These are phyloP conservation scores for Scenedesmus sp. DNA, from an alignment of 163 green algal species.

Conservation along the genomic window DNA sequence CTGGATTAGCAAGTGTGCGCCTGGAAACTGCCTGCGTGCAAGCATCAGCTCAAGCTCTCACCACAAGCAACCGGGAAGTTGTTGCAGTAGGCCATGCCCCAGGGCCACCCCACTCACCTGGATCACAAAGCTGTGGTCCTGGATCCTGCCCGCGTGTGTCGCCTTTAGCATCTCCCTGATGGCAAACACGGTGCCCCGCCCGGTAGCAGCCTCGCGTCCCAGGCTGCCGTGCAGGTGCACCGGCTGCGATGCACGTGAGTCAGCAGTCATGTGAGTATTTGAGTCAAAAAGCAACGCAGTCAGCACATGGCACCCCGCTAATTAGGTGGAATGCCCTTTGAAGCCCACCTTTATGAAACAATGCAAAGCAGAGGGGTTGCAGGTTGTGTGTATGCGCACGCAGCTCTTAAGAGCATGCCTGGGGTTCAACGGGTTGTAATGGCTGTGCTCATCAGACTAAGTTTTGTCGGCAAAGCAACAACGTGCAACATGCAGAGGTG, in stretches of 20 bases:
- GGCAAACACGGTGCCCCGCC: conserved; percentile 85
- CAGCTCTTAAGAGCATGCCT: conserved; percentile 81
- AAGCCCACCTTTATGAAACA: conserved; percentile 83
- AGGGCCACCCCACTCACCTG: conserved; percentile 68
- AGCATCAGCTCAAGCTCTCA: too few relatives aligned
- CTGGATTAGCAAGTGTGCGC: too few relatives aligned
- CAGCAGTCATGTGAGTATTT: neutral
- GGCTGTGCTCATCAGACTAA: conserved; percentile 91
- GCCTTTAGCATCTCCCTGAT: conserved; percentile 85
- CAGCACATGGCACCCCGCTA: too few relatives aligned
- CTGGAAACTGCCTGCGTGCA: too few relatives aligned
- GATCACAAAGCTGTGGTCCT: conserved; percentile 85
- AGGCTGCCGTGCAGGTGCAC: conserved; percentile 89
- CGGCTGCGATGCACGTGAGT: conserved; percentile 62
- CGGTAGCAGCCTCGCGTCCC: conserved; percentile 87
- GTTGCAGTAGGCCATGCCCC: too few relatives aligned
- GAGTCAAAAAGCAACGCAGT: neutral
- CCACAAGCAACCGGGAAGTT: neutral
- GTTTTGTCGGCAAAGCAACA: too few relatives aligned
- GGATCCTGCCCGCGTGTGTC: conserved; percentile 71
- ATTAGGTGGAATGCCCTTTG: too few relatives aligned
- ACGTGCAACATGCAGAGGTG: too few relatives aligned
- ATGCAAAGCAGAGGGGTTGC: too few relatives aligned
- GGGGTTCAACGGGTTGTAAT: conserved; percentile 66
- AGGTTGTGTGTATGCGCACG: too few relatives aligned